Conservation (phyloP, 1,284 basidiomycete species). For the Ustilago trichophora region DNA sequence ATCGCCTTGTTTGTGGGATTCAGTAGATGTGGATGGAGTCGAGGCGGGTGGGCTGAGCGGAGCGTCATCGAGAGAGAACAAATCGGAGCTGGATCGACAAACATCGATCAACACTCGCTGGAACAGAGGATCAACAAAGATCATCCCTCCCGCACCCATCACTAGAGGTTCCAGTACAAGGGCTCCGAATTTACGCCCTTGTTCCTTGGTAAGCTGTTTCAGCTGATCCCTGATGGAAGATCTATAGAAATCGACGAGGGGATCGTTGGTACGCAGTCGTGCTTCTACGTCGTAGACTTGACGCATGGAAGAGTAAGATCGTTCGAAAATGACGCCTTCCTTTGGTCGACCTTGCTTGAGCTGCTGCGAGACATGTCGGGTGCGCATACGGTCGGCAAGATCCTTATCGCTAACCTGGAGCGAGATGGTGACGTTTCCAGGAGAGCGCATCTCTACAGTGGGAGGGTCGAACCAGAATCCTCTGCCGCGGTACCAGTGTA, state of each 20-base stretch:
- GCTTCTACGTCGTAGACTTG: slow-evolving; percentile 78
- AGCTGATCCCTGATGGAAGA: slow-evolving; percentile 73
- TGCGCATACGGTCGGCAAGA: slow-evolving; percentile 8
- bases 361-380: neutral
- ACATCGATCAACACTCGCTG: slow-evolving; percentile 86
- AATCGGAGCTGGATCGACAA: slow-evolving; percentile 72
- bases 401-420: slow-evolving; percentile 11
- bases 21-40: too few relatives aligned
- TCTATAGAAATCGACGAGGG: slow-evolving; percentile 76
- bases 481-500: slow-evolving; percentile 93
- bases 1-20: slow-evolving; percentile 44
- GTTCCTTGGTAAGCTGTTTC: slow-evolving; percentile 68
- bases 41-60: slow-evolving; percentile 49
- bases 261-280: slow-evolving; percentile 71
- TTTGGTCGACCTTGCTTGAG: neutral
- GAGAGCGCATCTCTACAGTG: slow-evolving; percentile 72
- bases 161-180: slow-evolving; percentile 90
- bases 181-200: slow-evolving; percentile 71
- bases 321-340: slow-evolving; percentile 14
- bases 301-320: slow-evolving; percentile 69
- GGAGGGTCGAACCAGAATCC: slow-evolving; percentile 95
- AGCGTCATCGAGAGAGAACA: slow-evolving; percentile 67
- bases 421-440: slow-evolving; percentile 33
- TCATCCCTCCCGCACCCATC: slow-evolving; percentile 96
- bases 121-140: slow-evolving; percentile 96